Evolutionary conservation across 371 early-diverging fungal species (phyloP).

Genomic region (Rhizopus microsporus): DNA sequence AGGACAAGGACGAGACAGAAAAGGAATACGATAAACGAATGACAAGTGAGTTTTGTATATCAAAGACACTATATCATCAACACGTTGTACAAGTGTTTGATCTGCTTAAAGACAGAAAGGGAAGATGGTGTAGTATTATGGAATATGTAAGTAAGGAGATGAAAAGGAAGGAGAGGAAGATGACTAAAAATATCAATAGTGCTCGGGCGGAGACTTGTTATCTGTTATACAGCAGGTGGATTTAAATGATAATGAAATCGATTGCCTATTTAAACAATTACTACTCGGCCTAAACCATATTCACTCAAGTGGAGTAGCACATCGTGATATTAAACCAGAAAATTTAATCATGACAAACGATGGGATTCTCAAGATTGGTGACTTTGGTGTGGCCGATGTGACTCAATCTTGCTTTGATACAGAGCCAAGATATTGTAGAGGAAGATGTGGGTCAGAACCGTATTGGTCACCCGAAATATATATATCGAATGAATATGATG

Average conservation of each 20-base stretch:
- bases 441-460: constrained; percentile 83
- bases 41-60: constrained; percentile 74
- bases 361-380: constrained; percentile 90
- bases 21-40: constrained; percentile 64
- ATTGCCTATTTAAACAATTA: constrained; percentile 78
- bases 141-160: constrained; percentile 49
- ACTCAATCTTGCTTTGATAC: constrained; percentile 83
- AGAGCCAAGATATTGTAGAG: constrained; percentile 60
- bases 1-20: constrained; percentile 48
- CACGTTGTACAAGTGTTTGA: constrained; percentile 75
- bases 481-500: constrained; percentile 58
- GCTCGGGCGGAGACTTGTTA: constrained; percentile 64
- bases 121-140: constrained; percentile 60
- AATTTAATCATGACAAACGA: constrained; percentile 85
- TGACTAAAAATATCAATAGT: constrained; percentile 22
- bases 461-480: constrained; percentile 86
- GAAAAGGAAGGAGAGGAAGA: neutral
- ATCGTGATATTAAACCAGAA: constrained; percentile 87
- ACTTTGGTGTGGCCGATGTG: constrained; percentile 95
- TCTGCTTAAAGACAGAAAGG: constrained; percentile 55
- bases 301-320: constrained; percentile 90
- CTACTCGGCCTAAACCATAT: constrained; percentile 93
- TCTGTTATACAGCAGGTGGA: constrained; percentile 43
- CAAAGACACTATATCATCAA: constrained; percentile 57
- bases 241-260: constrained; percentile 47